Conservation (phyloP, 176 grass and related monocot species). For the Aegilops bicornis region DNA sequence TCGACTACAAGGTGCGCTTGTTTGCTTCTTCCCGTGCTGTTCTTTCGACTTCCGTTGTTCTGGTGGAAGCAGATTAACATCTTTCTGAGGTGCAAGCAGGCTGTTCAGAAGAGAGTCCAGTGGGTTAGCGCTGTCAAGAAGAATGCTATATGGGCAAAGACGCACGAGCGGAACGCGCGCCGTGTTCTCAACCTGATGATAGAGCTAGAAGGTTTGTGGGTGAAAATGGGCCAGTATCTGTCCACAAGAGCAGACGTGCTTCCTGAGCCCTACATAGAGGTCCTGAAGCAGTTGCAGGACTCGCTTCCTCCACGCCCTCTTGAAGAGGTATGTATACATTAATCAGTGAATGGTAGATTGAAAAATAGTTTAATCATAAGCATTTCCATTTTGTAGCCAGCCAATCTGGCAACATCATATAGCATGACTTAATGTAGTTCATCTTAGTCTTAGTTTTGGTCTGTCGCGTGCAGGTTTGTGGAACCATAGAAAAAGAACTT, state of each 20-base stretch:
- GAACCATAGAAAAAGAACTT: conserved; percentile 89
- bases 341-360: conserved; percentile 16
- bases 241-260: conserved; percentile 96
- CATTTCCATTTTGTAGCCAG: background rate
- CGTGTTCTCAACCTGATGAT: conserved; percentile 92
- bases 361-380: background rate
- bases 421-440: background rate
- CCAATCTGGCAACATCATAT: background rate
- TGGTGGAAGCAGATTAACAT: conserved; percentile 37
- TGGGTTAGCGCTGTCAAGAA: conserved; percentile 69
- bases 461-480: conserved; percentile 56
- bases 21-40: background rate
- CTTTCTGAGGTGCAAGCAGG: conserved; percentile 48
- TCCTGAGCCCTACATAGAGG: conserved; percentile 87
- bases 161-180: conserved; percentile 80
- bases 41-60: conserved; percentile 11
- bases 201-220: conserved; percentile 93
- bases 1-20: conserved; percentile 75
- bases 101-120: conserved; percentile 75
- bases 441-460: conserved; percentile 8
- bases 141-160: conserved; percentile 67
- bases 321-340: conserved; percentile 62
- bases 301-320: conserved; percentile 83
- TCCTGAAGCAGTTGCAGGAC: conserved; percentile 85
- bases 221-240: conserved; percentile 95